A percentile compares a stretch with the other conserved stretches of the same genome.
Evolutionary conservation across 148 eudicot species (phyloP).

Genomic region (Rhododendron ovatum): DNA sequence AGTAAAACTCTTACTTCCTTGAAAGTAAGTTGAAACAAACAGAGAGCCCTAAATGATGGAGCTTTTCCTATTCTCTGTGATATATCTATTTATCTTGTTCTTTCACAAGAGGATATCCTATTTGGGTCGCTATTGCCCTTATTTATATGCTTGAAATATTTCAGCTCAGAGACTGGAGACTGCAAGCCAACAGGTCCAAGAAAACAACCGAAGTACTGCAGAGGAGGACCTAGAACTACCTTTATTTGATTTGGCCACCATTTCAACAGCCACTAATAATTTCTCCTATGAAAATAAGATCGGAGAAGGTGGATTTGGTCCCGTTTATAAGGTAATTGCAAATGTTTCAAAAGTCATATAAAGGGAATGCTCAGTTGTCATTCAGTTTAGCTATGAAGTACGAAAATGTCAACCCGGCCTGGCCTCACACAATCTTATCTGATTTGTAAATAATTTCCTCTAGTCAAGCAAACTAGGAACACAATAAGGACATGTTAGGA

Average conservation of each 20-base stretch:
- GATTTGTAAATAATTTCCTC: not conserved
- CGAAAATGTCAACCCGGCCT: no score
- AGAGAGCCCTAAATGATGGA: not conserved
- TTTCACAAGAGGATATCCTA: not conserved
- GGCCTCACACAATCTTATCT: no score
- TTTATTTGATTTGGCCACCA: slow-evolving; percentile 12
- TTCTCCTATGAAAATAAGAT: slow-evolving; percentile 19
- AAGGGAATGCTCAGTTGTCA: no score
- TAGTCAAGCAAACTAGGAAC: not conserved
- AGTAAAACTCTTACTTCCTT: not conserved
- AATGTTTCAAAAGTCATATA: no score
- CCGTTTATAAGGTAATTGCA: not conserved
- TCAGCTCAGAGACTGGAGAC: slow-evolving; percentile 3
- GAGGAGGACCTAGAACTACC: slow-evolving; percentile 26
- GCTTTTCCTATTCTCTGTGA: not conserved
- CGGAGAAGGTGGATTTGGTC: not conserved
- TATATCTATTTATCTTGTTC: not conserved
- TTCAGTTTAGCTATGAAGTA: not conserved
- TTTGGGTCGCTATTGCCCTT: not conserved
- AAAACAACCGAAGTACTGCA: not conserved
- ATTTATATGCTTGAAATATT: not conserved
- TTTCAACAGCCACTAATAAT: slow-evolving; percentile 21
- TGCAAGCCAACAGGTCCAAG: not conserved
- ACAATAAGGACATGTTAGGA: no score
- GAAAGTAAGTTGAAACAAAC: not conserved